Base-by-base conservation (phyloP, 495 filamentous ascomycete species). In the Aspergillus carlsbadensis region DNA sequence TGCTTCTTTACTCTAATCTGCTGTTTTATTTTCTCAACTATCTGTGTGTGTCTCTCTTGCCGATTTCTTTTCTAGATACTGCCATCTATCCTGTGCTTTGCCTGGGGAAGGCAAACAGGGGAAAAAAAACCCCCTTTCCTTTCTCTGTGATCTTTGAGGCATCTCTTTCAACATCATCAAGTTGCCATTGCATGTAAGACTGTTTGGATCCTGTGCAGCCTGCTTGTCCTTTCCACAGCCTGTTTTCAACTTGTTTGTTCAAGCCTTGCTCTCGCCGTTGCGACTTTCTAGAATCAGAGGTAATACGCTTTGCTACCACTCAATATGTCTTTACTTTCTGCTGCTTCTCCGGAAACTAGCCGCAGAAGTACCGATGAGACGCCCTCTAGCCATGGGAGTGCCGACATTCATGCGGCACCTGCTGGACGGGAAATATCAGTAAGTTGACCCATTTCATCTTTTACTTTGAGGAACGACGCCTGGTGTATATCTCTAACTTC, bases 361-460 rank as follows among this genome's bases (percentile, higher is more conserved):
- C 61, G 64, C 45, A 68, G 64, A 31, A 49, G 42, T 20, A 64
- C 67, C 11, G 68, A 66, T 17, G 56, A 52, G 14, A 31, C 44
- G 6, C 45, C 58, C 22, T 17, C 57, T 39, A 65, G 59, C 45
- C 63, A 62, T 34, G 53, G 45, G 10, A 47, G 42, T 22, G 31
- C 46, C 17, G 64, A 68, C 33, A 40, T 56, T 26, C 62, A 63
- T 48, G 43, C 21, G 22, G 20, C 66, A 22, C 34, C 52, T 21
- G 60, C 63, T 61, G 66, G 62, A 54, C 57, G 60, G 6, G 67
- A 72, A 43, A 26, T 34, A 18, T 62, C 68, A 37, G 74, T 77
- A 42, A 70, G 71, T 62, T 36, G 11, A 36, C 11, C 26, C 13
- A 11, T 18, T 18, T 41, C 39, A 10, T 3, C 33, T 13, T 20